Base-by-base conservation (phyloP, 2,329 filamentous ascomycete genomes). In the Pezicula rhizophila region DNA sequence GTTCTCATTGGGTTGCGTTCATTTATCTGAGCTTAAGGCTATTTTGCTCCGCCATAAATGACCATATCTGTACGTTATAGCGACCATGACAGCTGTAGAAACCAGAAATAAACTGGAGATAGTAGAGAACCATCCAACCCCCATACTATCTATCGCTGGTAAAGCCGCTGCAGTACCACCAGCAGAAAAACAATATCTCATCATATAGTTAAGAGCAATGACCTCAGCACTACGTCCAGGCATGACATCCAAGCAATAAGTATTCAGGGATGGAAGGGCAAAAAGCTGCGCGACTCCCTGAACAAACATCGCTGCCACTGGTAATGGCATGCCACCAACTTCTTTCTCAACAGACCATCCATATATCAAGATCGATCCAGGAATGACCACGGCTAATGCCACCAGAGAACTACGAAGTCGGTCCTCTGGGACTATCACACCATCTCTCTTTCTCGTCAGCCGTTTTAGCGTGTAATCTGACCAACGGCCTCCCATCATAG, bases 241-340 rank as follows among this genome's bases (percentile, higher is more conserved):
- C 82, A 91, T 89, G 10, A 92, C 87, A 64, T 93, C 87, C 35
- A 92, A 68, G 63, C 87, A 91, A 67, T 92, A 91, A 0, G 86
- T 87, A 64, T 91, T 90, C 52, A 91, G 64, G 42, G 78, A 80
- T 0, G 85, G 85, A 60, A 89, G 90, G 57, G 83, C 86, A 60
- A 89, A 87, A 7, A 89, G 69, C 65, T 90, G 85, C 0, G 80
- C 84, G 0, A 89, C 74, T 1, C 86, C 87, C 60, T 90, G 85
- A 2, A 85, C 50, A 61, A 90, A 90, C 73, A 90, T 83, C 58
- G 80, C 79, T 7, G 89, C 73, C 2, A 89, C 83, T 0, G 85
- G 86, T 4, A 86, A 61, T 0, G 75, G 69, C 38, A 80, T 72
- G 2, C 76, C 77, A 4, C 77, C 77, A 2, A 73, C 68, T 8